Conservation (phyloP, 352 stramenopile species). For the Phytopythium ostracodes region DNA sequence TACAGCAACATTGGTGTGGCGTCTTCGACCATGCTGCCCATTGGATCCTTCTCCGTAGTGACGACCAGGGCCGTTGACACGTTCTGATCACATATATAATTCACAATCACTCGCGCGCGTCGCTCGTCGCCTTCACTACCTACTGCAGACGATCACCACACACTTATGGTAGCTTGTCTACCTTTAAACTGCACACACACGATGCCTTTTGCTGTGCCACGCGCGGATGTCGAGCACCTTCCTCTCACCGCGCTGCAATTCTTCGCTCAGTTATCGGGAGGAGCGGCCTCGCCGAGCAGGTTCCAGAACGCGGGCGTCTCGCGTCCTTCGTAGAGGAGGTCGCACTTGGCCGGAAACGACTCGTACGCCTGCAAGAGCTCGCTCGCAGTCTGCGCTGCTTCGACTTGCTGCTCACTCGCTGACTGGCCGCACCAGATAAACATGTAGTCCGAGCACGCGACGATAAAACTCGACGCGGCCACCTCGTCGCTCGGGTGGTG, state of each 20-base stretch:
- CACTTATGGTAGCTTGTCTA: not conserved
- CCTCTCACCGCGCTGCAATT: not conserved
- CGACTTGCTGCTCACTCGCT: conserved; percentile 42
- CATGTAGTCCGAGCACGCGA: conserved; percentile 71
- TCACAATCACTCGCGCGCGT: not conserved
- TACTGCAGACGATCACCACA: not conserved
- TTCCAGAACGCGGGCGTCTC: conserved; percentile 72
- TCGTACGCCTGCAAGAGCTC: conserved; percentile 74
- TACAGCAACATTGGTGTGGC: too few species aligned
- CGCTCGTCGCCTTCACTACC: not conserved
- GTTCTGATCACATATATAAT: not conserved
- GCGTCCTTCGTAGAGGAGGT: conserved; percentile 64
- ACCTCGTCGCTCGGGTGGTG: conserved; percentile 52
- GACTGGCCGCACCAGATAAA: conserved; percentile 77
- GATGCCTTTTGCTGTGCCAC: not conserved
- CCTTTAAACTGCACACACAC: not conserved
- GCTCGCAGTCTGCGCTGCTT: conserved; percentile 55
- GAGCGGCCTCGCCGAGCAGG: conserved; percentile 40
- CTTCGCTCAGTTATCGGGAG: conserved; percentile 17
- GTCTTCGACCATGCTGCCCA: too few species aligned
- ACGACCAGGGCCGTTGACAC: not conserved
- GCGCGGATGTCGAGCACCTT: not conserved
- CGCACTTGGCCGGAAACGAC: conserved; percentile 65
- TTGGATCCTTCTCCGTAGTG: too few species aligned
- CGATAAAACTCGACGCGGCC: conserved; percentile 57